These are phyloP conservation scores for Cyphellophora attinorum DNA, from an alignment of 2,329 filamentous ascomycete genomes.

Conservation along the genomic window DNA sequence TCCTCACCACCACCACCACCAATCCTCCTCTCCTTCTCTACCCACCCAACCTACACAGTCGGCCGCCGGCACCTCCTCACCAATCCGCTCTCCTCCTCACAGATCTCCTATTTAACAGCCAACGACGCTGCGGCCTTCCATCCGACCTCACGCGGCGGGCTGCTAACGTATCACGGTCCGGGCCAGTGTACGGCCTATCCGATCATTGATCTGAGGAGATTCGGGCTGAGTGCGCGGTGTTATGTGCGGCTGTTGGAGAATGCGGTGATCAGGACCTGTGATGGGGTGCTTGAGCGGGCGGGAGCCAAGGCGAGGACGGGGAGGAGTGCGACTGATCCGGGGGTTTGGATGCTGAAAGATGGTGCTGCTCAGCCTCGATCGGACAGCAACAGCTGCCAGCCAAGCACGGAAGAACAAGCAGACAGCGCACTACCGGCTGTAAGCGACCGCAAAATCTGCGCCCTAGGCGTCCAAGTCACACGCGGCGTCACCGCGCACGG, in stretches of 20 bases:
- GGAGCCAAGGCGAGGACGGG: too few species aligned
- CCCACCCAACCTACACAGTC: constrained; percentile 76
- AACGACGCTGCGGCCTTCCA: constrained; percentile 42
- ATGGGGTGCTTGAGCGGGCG: constrained; percentile 45
- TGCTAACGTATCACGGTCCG: constrained; percentile 91
- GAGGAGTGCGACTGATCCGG: constrained; percentile 61
- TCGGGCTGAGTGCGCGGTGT: constrained; percentile 58
- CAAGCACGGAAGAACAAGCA: neutral
- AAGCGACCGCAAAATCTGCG: constrained; percentile 66
- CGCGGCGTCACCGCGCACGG: constrained; percentile 78
- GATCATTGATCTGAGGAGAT: constrained; percentile 66
- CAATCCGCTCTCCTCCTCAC: constrained; percentile 23
- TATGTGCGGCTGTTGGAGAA: constrained; percentile 75
- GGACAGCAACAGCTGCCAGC: constrained; percentile 13
- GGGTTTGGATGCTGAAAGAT: constrained; percentile 59
- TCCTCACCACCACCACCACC: constrained; percentile 45
- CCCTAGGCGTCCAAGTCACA: constrained; percentile 82
- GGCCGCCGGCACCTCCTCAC: constrained; percentile 63
- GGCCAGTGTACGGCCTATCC: constrained; percentile 92
- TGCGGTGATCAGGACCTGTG: constrained; percentile 59
- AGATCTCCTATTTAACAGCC: constrained; percentile 27
- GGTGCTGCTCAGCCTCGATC: neutral
- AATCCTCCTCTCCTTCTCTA: constrained; percentile 72
- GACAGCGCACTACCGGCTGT: constrained; percentile 14
- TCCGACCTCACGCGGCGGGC: constrained; percentile 70